phyloP scores from a whole-genome alignment of 2,329 filamentous ascomycete species.

The Xylaria sp. region DNA sequence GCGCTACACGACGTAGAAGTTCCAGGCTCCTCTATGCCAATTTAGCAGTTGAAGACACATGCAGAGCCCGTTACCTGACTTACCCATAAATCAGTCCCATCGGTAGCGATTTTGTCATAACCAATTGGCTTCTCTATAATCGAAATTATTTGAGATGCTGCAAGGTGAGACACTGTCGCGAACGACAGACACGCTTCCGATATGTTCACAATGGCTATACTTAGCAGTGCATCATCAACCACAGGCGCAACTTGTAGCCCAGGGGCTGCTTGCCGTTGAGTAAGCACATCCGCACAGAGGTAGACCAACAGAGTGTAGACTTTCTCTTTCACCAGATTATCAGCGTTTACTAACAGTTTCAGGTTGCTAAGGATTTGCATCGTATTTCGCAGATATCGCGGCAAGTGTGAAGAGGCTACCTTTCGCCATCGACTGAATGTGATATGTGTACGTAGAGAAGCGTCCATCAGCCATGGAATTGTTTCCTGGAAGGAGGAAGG shows the following conservation, averaged over 20 bases:
- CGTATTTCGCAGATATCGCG: constrained; percentile 46
- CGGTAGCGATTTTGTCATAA: constrained; percentile 41
- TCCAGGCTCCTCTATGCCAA: constrained; percentile 40
- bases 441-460: constrained; percentile 50
- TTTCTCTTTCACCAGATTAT: constrained; percentile 43
- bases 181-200: constrained; percentile 43
- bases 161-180: constrained; percentile 47
- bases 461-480: constrained; percentile 57
- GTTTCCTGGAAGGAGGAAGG: constrained; percentile 47
- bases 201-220: constrained; percentile 47
- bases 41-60: constrained; percentile 32
- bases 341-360: constrained; percentile 14
- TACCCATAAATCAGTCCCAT: constrained; percentile 52
- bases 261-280: constrained; percentile 38
- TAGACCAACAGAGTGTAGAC: constrained; percentile 47
- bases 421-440: constrained; percentile 48
- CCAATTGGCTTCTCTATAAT: constrained; percentile 46
- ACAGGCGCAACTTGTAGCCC: constrained; percentile 37
- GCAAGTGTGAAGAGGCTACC: constrained; percentile 40
- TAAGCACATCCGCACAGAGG: constrained; percentile 50
- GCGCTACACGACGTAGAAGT: constrained; percentile 37
- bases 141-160: constrained; percentile 51
- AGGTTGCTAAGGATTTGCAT: constrained; percentile 4
- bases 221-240: constrained; percentile 44
- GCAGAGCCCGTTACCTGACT: constrained; percentile 18